A percentile compares a stretch with the other conserved stretches of the same genome.
phyloP scores from a whole-genome alignment of 1,284 basidiomycete species.

The Hymenochaete sp. region DNA sequence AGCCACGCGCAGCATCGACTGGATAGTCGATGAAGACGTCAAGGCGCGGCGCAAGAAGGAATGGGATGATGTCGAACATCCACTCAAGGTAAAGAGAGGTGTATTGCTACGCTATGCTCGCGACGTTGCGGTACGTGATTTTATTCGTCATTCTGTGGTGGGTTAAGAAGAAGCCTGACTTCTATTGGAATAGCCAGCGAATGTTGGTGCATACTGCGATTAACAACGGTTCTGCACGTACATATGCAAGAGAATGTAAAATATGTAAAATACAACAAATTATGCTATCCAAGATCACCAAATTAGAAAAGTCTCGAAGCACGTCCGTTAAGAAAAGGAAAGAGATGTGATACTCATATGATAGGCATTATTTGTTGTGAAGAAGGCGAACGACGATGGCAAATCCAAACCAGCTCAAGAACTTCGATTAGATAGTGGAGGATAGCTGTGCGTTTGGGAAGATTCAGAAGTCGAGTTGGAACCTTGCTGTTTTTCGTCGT shows the following conservation, averaged over 20 bases:
- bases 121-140: conserved; percentile 68
- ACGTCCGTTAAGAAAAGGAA: conserved; percentile 13
- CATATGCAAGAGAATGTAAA: conserved; percentile 2
- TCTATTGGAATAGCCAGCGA: conserved; percentile 76
- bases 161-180: too few relatives aligned
- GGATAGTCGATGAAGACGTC: conserved; percentile 78
- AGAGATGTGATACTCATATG: too few relatives aligned
- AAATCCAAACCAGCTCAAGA: too few relatives aligned
- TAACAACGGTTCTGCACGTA: conserved; percentile 10
- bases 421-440: too few relatives aligned
- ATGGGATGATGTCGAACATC: conserved; percentile 65
- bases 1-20: conserved; percentile 68
- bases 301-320: too few relatives aligned
- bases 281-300: too few relatives aligned
- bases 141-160: too few relatives aligned
- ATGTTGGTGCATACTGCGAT: conserved; percentile 70
- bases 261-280: conserved; percentile 10
- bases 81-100: conserved; percentile 65
- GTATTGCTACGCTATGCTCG: conserved; percentile 68
- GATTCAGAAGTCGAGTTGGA: too few relatives aligned
- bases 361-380: too few relatives aligned
- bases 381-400: too few relatives aligned
- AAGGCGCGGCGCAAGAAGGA: conserved; percentile 57
- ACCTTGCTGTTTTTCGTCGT: too few relatives aligned
- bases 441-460: too few relatives aligned